A percentile compares a stretch with the other conserved stretches of the same genome.
These are phyloP conservation scores for Oemleria cerasiformis DNA, from an alignment of 306 rosid genomes.

Conservation along the genomic window DNA sequence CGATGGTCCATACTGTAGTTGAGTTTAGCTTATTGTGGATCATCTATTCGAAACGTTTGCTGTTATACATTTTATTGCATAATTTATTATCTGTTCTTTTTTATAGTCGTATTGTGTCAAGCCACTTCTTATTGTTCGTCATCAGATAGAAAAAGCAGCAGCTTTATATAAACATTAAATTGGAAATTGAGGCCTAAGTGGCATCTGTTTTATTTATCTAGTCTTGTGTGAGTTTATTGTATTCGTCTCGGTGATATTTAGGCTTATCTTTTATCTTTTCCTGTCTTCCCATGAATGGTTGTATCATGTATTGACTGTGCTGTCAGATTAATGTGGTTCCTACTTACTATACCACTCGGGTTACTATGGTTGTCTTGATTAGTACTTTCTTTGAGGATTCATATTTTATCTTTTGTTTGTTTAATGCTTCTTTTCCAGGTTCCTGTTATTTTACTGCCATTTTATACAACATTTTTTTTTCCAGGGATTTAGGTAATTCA, in stretches of 20 bases:
- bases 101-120: neutral
- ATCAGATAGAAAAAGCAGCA: neutral
- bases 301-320: neutral
- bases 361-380: neutral
- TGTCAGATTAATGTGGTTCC: neutral
- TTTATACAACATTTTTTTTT: constrained; percentile 6
- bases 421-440: neutral
- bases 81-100: neutral
- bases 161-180: neutral
- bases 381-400: neutral
- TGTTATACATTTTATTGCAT: neutral
- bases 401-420: neutral
- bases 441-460: neutral
- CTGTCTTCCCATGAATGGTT: neutral
- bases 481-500: constrained; percentile 93
- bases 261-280: neutral
- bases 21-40: neutral
- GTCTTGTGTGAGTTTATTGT: neutral
- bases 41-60: neutral
- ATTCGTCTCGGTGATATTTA: neutral
- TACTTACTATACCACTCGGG: neutral
- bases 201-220: neutral
- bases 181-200: neutral
- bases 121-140: neutral
- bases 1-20: neutral